Conservation (phyloP, 495 filamentous ascomycete species). For the Trypethelium eluteriae region DNA sequence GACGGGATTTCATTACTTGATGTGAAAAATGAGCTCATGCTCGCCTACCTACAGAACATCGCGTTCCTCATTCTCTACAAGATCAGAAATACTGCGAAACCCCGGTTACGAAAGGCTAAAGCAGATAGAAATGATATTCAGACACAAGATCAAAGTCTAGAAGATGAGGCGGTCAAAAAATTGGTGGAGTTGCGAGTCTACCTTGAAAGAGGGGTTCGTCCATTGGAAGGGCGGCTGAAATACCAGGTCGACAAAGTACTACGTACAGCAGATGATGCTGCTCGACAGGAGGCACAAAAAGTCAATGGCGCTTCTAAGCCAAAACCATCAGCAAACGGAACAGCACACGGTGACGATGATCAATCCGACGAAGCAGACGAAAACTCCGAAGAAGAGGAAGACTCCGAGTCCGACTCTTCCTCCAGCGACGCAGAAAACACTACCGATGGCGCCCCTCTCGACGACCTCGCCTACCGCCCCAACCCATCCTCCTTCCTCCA, state of each 20-base stretch:
- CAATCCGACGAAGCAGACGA: slow-evolving; percentile 80
- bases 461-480: slow-evolving; percentile 38
- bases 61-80: slow-evolving; percentile 83
- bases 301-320: not conserved
- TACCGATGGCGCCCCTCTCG: slow-evolving; percentile 28
- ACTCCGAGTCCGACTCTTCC: slow-evolving; percentile 50
- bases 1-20: slow-evolving; percentile 92
- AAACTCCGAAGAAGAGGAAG: slow-evolving; percentile 43
- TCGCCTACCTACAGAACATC: slow-evolving; percentile 91
- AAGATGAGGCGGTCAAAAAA: slow-evolving; percentile 63
- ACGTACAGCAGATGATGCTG: slow-evolving; percentile 69
- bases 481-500: slow-evolving; percentile 33
- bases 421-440: slow-evolving; percentile 52
- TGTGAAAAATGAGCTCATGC: slow-evolving; percentile 86
- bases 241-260: slow-evolving; percentile 87
- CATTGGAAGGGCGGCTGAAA: slow-evolving; percentile 82
- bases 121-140: slow-evolving; percentile 30
- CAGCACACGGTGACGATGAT: slow-evolving; percentile 54
- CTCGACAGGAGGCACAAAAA: slow-evolving; percentile 6
- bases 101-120: not conserved
- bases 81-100: slow-evolving; percentile 46
- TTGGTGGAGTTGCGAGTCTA: slow-evolving; percentile 79
- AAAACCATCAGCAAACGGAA: slow-evolving; percentile 39
- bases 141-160: slow-evolving; percentile 27
- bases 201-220: slow-evolving; percentile 81